phyloP scores from a whole-genome alignment of 495 filamentous ascomycete genomes.

The Penicillium roqueforti region DNA sequence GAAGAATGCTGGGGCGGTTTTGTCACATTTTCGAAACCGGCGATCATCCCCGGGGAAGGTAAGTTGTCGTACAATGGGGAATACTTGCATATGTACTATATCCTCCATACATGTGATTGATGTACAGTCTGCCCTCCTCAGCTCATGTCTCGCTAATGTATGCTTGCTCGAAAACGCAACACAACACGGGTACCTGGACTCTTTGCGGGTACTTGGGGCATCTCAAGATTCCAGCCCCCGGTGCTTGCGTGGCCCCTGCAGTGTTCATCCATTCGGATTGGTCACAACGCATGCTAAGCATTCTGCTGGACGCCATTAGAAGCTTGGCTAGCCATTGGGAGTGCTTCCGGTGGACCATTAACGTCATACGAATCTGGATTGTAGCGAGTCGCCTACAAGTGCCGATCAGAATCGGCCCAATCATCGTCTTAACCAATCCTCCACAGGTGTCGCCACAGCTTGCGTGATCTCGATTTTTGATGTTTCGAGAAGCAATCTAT shows the following conservation, averaged over 20 bases:
- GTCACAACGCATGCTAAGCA: conserved; percentile 23
- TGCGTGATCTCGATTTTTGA: conserved; percentile 18
- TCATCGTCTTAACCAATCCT: conserved; percentile 10
- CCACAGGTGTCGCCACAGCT: conserved; percentile 19
- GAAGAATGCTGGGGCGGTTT: conserved; percentile 12
- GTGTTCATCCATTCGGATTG: conserved; percentile 10
- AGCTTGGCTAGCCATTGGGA: conserved; percentile 16
- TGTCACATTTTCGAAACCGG: conserved; percentile 16
- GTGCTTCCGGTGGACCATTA: not conserved
- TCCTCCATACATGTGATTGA: conserved; percentile 10
- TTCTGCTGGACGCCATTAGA: conserved; percentile 14
- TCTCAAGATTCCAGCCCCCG: conserved; percentile 20
- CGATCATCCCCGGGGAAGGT: conserved; percentile 2
- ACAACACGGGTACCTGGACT: conserved; percentile 11
- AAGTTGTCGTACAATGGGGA: not conserved
- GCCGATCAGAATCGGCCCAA: conserved; percentile 20
- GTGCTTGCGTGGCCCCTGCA: conserved; percentile 22
- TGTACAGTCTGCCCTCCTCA: not conserved
- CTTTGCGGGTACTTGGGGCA: conserved; percentile 5
- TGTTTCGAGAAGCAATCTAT: conserved; percentile 16
- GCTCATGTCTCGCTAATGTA: not conserved
- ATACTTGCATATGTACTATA: conserved; percentile 8
- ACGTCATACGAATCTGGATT: conserved; percentile 25
- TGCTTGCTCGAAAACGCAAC: conserved; percentile 1
- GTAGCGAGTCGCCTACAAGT: not conserved